A percentile compares a stretch with the other conserved stretches of the same genome.
Evolutionary conservation across 257 asterid genomes (phyloP).

Genomic region (Nicotiana tabacum): DNA sequence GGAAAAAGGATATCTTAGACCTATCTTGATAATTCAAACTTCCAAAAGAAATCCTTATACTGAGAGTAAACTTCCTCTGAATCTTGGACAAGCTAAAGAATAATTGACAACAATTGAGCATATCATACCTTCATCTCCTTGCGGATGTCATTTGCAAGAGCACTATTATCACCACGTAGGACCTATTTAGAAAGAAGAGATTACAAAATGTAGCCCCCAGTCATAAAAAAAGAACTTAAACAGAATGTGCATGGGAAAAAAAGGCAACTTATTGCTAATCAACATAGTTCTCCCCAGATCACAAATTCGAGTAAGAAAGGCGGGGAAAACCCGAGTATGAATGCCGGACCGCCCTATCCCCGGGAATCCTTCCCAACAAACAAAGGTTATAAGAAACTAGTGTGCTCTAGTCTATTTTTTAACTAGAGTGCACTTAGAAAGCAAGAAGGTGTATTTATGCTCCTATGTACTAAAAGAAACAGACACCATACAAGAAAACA

Average conservation of each 20-base stretch:
- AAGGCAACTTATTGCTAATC: neutral
- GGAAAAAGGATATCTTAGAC: neutral
- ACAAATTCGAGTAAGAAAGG: neutral
- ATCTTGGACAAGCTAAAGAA: neutral
- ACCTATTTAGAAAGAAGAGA: conserved; percentile 41
- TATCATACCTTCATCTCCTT: conserved; percentile 84
- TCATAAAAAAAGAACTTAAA: neutral
- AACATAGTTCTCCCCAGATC: neutral
- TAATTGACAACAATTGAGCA: neutral
- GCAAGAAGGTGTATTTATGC: neutral
- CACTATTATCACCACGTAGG: conserved; percentile 92
- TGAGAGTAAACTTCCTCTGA: neutral
- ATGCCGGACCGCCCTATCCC: neutral
- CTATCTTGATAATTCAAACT: neutral
- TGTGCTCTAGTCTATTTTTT: neutral
- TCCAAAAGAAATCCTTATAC: neutral
- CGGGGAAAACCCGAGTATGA: neutral
- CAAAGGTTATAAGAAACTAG: neutral
- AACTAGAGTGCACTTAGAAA: neutral
- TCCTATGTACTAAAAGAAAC: neutral
- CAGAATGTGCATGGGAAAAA: neutral
- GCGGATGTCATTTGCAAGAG: conserved; percentile 95
- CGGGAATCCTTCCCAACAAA: neutral
- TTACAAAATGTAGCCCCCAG: neutral
- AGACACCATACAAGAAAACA: neutral